These are phyloP conservation scores for Ustilago crameri DNA, from an alignment of 1,284 basidiomycete genomes.

Conservation along the genomic window DNA sequence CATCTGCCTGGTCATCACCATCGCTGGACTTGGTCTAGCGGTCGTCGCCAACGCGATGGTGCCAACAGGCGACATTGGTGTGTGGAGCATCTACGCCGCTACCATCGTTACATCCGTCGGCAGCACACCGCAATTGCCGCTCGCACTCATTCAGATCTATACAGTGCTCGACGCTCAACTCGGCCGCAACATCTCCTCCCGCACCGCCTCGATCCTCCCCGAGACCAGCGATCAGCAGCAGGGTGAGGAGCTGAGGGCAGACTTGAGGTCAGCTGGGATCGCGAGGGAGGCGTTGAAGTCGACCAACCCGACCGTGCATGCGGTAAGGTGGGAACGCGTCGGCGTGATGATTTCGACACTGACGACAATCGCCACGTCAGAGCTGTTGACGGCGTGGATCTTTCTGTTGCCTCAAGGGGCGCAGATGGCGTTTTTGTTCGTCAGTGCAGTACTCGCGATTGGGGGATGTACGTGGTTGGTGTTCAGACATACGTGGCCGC, in stretches of 20 bases:
- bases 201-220: background rate
- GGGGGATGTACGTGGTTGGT: constrained; percentile 30
- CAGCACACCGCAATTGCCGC: constrained; percentile 27
- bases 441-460: constrained; percentile 23
- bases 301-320: constrained; percentile 5
- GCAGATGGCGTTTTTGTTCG: constrained; percentile 25
- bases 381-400: constrained; percentile 30
- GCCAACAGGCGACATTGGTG: constrained; percentile 5
- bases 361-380: constrained; percentile 13
- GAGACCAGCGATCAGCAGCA: background rate
- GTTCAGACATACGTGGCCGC: constrained; percentile 19
- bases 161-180: constrained; percentile 21
- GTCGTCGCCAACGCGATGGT: constrained; percentile 18
- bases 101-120: constrained; percentile 14
- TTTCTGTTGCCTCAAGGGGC: constrained; percentile 23
- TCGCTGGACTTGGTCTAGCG: constrained; percentile 11
- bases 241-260: background rate
- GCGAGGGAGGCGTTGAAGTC: background rate
- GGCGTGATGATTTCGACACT: constrained; percentile 29
- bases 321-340: constrained; percentile 19
- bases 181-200: constrained; percentile 1
- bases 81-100: constrained; percentile 22
- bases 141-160: constrained; percentile 29
- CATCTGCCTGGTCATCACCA: constrained; percentile 11
- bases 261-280: background rate